Evolutionary conservation across 1,284 basidiomycete genomes (phyloP).

Genomic region (Boletus nobilissimus): DNA sequence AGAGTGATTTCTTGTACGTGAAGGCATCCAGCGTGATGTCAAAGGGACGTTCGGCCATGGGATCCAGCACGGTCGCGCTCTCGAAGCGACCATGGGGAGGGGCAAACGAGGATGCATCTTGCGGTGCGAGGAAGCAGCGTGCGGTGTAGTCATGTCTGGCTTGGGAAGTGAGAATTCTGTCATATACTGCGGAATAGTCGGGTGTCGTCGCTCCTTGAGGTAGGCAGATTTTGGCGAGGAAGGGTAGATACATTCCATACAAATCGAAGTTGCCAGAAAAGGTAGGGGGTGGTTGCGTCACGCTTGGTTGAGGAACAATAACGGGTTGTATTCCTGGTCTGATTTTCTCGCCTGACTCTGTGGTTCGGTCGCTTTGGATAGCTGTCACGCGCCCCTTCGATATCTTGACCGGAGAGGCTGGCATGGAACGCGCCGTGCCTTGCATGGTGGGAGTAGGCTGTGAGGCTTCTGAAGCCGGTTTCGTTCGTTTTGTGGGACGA

Average conservation of each 20-base stretch:
- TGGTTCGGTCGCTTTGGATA: neutral
- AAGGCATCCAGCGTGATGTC: conserved; percentile 44
- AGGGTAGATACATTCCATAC: conserved; percentile 51
- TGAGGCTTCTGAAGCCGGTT: conserved; percentile 20
- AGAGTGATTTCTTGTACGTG: conserved; percentile 36
- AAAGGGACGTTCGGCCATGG: conserved; percentile 49
- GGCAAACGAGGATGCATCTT: conserved; percentile 16
- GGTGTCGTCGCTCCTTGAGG: conserved; percentile 42
- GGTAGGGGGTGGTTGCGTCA: conserved; percentile 16
- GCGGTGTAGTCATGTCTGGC: conserved; percentile 52
- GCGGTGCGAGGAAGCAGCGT: conserved; percentile 41
- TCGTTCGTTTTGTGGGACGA: conserved; percentile 36
- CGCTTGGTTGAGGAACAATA: conserved; percentile 17
- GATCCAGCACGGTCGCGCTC: conserved; percentile 44
- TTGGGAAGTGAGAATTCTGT: conserved; percentile 51
- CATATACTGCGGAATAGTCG: conserved; percentile 47
- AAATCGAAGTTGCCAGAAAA: conserved; percentile 54
- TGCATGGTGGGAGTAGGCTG: conserved; percentile 26
- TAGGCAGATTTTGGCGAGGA: conserved; percentile 47
- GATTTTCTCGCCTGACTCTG: conserved; percentile 9
- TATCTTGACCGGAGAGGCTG: conserved; percentile 26
- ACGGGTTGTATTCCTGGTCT: conserved; percentile 20
- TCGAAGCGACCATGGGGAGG: conserved; percentile 42
- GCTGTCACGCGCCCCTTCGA: conserved; percentile 21
- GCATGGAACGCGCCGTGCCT: conserved; percentile 5